phyloP scores from a whole-genome alignment of 805 yeast species.

The Wickerhamomyces sydowiorum region DNA sequence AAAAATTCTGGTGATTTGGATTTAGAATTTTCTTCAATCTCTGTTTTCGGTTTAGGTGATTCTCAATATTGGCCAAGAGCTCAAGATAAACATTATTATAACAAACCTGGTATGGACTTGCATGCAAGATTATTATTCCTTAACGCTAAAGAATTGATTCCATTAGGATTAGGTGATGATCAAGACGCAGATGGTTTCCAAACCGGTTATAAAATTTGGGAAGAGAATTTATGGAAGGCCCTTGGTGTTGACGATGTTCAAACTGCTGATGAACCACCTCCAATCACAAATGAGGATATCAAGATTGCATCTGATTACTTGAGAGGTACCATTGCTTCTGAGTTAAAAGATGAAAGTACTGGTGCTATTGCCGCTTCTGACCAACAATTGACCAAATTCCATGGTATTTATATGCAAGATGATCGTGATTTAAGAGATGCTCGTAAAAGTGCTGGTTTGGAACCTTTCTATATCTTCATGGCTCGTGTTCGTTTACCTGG shows the following conservation, averaged over 20 bases:
- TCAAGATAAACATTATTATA: constrained; percentile 90
- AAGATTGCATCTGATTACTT: constrained; percentile 80
- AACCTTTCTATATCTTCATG: constrained; percentile 97
- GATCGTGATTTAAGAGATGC: constrained; percentile 94
- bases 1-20: constrained; percentile 64
- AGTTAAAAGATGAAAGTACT: constrained; percentile 71
- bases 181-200: constrained; percentile 95
- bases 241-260: constrained; percentile 79
- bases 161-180: constrained; percentile 89
- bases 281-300: constrained; percentile 93
- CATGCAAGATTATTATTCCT: constrained; percentile 55
- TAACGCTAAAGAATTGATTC: constrained; percentile 69
- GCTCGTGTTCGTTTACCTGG: constrained; percentile 94
- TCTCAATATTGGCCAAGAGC: constrained; percentile 97
- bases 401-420: constrained; percentile 98
- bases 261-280: constrained; percentile 87
- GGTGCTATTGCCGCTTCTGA: constrained; percentile 89
- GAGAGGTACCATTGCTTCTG: constrained; percentile 91
- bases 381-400: constrained; percentile 94
- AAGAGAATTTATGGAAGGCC: constrained; percentile 76
- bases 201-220: constrained; percentile 91
- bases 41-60: constrained; percentile 90
- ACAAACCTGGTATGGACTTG: constrained; percentile 82
- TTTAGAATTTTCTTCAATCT: constrained; percentile 57
- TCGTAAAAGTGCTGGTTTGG: constrained; percentile 86